These are phyloP conservation scores for Adansonia rubrostipa DNA, from an alignment of 441 rosid genomes.

Conservation along the genomic window DNA sequence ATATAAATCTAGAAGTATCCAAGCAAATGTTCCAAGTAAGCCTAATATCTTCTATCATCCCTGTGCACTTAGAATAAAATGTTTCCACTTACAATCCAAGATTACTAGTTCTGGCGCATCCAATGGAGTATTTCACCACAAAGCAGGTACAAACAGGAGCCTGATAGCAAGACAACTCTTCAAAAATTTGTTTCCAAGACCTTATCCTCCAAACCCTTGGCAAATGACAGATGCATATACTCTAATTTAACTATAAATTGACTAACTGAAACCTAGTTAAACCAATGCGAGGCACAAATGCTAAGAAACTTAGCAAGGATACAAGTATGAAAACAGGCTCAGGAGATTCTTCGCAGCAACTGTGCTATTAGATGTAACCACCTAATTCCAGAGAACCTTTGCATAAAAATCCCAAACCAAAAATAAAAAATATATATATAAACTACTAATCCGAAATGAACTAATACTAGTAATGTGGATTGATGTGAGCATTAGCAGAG, in stretches of 20 bases:
- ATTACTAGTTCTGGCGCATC: slow-evolving; percentile 14
- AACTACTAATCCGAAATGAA: slow-evolving; percentile 15
- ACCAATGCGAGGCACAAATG: background rate
- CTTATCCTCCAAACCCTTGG: slow-evolving; percentile 15
- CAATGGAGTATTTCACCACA: background rate
- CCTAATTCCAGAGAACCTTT: background rate
- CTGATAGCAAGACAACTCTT: slow-evolving; percentile 12
- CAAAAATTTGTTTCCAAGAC: slow-evolving; percentile 19
- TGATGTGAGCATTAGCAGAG: slow-evolving; percentile 20
- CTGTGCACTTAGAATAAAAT: slow-evolving; percentile 9
- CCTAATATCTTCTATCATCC: slow-evolving; percentile 27
- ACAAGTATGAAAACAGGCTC: background rate
- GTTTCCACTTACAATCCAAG: slow-evolving; percentile 14
- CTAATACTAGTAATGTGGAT: slow-evolving; percentile 3
- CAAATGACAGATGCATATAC: slow-evolving; percentile 12
- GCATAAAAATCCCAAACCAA: background rate
- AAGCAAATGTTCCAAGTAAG: slow-evolving; percentile 14
- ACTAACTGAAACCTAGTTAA: slow-evolving; percentile 18
- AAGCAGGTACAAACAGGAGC: background rate
- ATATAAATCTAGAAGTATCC: slow-evolving; percentile 26
- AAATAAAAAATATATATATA: background rate
- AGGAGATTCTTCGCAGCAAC: background rate
- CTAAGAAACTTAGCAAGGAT: slow-evolving; percentile 18
- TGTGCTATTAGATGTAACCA: background rate
- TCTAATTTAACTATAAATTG: slow-evolving; percentile 17